phyloP scores from a whole-genome alignment of 768 basidiomycete species.

The Coprinopsis marcescibilis region DNA sequence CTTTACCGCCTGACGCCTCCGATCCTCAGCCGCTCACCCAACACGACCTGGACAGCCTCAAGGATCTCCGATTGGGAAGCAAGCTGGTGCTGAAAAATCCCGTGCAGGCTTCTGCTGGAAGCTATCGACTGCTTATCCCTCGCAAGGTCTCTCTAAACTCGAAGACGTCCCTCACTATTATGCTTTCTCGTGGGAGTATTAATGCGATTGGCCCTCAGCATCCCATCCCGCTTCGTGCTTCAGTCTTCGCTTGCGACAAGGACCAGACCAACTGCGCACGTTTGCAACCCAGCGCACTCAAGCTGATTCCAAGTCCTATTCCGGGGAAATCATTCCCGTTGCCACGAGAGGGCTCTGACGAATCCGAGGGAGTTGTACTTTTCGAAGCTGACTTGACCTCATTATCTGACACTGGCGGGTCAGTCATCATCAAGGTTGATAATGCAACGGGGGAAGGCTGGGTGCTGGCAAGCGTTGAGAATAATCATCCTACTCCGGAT shows the following conservation, averaged over 20 bases:
- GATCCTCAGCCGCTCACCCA: conserved; percentile 16
- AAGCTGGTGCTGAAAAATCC: conserved; percentile 42
- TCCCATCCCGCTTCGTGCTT: conserved; percentile 37
- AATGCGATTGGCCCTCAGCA: conserved; percentile 44
- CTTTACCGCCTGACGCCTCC: conserved; percentile 27
- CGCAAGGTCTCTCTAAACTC: conserved; percentile 8
- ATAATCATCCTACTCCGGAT: conserved; percentile 24
- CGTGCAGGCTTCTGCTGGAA: conserved; percentile 24
- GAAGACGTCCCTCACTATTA: conserved; percentile 39
- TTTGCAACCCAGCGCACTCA: conserved; percentile 42
- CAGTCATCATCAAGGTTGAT: conserved; percentile 52
- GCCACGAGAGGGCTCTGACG: conserved; percentile 63
- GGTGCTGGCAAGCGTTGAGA: conserved; percentile 53
- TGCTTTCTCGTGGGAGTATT: conserved; percentile 58
- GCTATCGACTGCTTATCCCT: conserved; percentile 48
- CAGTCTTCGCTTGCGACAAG: conserved; percentile 40
- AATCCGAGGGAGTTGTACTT: conserved; percentile 67
- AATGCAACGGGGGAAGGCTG: conserved; percentile 51
- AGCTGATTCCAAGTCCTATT: conserved; percentile 58
- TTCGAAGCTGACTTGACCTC: conserved; percentile 47
- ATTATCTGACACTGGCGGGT: conserved; percentile 20
- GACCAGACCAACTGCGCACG: conserved; percentile 29
- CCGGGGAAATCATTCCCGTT: conserved; percentile 54
- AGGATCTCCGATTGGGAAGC: conserved; percentile 30
- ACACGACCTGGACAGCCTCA: conserved; percentile 23